Evolutionary conservation across 2,329 filamentous ascomycete species (phyloP).

Genomic region (Akanthomyces lecanii): DNA sequence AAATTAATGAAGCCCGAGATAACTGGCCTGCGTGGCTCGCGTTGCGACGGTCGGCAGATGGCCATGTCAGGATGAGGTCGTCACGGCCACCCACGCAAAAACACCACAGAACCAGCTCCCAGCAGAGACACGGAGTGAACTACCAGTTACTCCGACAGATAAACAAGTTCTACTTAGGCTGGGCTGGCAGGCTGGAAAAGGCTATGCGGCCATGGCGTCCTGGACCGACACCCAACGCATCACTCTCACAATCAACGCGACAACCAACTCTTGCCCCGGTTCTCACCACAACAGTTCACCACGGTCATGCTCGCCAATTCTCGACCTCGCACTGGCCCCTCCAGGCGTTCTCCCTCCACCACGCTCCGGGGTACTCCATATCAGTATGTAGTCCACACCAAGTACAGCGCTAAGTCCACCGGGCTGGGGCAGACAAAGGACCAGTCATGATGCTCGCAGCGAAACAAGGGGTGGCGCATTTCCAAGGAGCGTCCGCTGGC

Average conservation of each 20-base stretch:
- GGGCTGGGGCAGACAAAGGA: background rate
- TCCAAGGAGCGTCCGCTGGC: background rate
- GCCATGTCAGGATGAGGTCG: constrained; percentile 3
- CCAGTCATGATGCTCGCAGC: background rate
- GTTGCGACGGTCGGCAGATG: constrained; percentile 9
- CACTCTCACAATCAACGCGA: background rate
- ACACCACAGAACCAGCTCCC: background rate
- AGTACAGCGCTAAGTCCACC: background rate
- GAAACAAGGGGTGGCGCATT: background rate
- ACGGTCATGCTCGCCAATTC: constrained; percentile 16
- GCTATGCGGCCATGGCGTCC: background rate
- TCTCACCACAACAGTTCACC: background rate
- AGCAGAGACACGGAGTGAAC: background rate
- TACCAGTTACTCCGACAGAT: background rate
- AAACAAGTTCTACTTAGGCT: background rate
- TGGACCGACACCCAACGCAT: background rate
- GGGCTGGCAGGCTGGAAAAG: background rate
- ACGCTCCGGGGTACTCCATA: constrained; percentile 8
- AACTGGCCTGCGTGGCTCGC: background rate
- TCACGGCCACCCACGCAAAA: background rate
- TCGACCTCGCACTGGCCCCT: constrained; percentile 10
- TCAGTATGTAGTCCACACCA: background rate
- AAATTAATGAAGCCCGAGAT: constrained; percentile 8
- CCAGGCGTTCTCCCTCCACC: background rate
- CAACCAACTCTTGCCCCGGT: background rate